phyloP scores from a whole-genome alignment of 2,329 filamentous ascomycete genomes.

The Aspergillus pseudoviridinutans region DNA sequence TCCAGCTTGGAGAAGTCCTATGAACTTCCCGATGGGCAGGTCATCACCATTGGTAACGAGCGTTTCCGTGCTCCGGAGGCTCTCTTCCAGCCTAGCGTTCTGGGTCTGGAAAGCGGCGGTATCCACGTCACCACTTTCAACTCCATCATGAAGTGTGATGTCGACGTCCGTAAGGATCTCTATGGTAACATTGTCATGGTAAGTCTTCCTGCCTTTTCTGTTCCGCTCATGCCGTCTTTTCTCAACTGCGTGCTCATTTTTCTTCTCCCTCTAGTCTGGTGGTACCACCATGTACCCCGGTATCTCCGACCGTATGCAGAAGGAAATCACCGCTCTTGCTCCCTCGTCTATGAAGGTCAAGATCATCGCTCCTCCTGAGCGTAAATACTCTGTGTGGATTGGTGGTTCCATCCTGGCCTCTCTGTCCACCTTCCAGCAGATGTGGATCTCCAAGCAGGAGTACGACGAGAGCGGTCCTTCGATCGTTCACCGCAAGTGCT shows the following conservation, averaged over 20 bases:
- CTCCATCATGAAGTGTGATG: slow-evolving; percentile 99
- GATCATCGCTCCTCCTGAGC: slow-evolving; percentile 99
- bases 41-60: slow-evolving; percentile 99
- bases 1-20: slow-evolving; percentile 99
- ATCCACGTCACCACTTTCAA: slow-evolving; percentile 99
- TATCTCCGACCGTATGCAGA: slow-evolving; percentile 99
- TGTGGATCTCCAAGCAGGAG: slow-evolving; percentile 99
- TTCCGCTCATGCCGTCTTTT: not conserved
- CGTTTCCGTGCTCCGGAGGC: slow-evolving; percentile 99
- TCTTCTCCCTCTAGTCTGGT: slow-evolving; percentile 67
- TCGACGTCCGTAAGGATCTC: slow-evolving; percentile 99
- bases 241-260: not conserved
- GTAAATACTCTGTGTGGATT: slow-evolving; percentile 99
- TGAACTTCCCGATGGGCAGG: slow-evolving; percentile 98
- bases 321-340: slow-evolving; percentile 99
- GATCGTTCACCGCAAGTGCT: slow-evolving; percentile 99
- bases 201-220: slow-evolving; percentile 42
- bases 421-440: slow-evolving; percentile 99
- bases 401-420: slow-evolving; percentile 99
- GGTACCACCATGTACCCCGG: slow-evolving; percentile 99
- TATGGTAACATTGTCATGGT: slow-evolving; percentile 99
- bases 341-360: slow-evolving; percentile 99
- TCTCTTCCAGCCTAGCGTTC: slow-evolving; percentile 97
- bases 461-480: slow-evolving; percentile 99
- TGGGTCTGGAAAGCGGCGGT: slow-evolving; percentile 97